These are phyloP conservation scores for Dichotomopilus funicola DNA, from an alignment of 2,329 filamentous ascomycete genomes.

Conservation along the genomic window DNA sequence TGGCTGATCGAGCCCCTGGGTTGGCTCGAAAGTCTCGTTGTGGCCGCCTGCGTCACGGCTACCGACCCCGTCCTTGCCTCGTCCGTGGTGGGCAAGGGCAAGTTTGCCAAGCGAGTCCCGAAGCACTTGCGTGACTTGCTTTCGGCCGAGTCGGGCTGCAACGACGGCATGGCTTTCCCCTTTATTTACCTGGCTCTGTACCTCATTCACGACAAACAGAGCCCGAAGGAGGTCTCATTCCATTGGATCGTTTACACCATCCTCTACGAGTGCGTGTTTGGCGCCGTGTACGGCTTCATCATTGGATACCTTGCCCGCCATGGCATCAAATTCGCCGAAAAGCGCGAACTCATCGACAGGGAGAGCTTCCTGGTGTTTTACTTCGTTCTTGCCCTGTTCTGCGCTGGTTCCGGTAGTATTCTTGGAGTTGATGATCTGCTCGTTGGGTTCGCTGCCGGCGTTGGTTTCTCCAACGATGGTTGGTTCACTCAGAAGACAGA, in stretches of 20 bases:
- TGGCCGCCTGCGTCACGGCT: slow-evolving; percentile 90
- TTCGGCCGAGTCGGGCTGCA: slow-evolving; percentile 95
- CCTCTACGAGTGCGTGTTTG: slow-evolving; percentile 93
- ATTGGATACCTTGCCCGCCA: slow-evolving; percentile 88
- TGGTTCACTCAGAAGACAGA: slow-evolving; percentile 99
- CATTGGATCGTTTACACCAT: slow-evolving; percentile 89
- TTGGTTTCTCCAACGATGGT: slow-evolving; percentile 98
- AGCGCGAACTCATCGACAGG: slow-evolving; percentile 78
- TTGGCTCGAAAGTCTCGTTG: slow-evolving; percentile 84
- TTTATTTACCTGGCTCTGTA: slow-evolving; percentile 93
- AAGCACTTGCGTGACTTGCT: slow-evolving; percentile 94
- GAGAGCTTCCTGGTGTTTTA: slow-evolving; percentile 99
- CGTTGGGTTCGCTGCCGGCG: slow-evolving; percentile 88
- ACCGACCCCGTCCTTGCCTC: slow-evolving; percentile 96
- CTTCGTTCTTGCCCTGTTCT: slow-evolving; percentile 93
- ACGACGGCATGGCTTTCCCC: slow-evolving; percentile 99
- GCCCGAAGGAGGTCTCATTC: slow-evolving; percentile 62
- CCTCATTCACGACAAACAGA: slow-evolving; percentile 71
- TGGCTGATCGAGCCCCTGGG: slow-evolving; percentile 72
- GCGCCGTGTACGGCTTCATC: slow-evolving; percentile 77
- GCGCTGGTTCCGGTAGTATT: slow-evolving; percentile 85
- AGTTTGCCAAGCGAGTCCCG: slow-evolving; percentile 94
- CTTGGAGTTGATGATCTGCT: slow-evolving; percentile 89
- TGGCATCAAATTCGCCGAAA: slow-evolving; percentile 81
- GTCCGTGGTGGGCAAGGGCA: slow-evolving; percentile 96